Conservation (phyloP, 2,329 filamentous ascomycete genomes). For the Fusarium scirpi region DNA sequence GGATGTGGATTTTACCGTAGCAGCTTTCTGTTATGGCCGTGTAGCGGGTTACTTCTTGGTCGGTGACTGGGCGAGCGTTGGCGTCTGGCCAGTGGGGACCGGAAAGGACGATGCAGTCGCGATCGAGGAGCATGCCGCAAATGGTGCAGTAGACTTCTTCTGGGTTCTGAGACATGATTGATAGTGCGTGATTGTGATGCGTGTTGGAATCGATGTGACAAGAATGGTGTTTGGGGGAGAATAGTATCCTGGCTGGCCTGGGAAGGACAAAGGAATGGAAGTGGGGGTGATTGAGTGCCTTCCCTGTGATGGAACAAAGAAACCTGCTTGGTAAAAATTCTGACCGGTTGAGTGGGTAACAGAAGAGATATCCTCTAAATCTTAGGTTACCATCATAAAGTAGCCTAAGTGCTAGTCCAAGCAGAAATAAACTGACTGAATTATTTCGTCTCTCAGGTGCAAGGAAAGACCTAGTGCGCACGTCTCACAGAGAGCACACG, state of each 20-base stretch:
- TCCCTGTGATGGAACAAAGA: background rate
- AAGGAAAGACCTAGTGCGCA: background rate
- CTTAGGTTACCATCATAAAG: too few relatives aligned
- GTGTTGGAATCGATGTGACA: background rate
- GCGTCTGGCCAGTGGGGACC: background rate
- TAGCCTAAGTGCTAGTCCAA: too few relatives aligned
- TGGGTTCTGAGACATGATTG: background rate
- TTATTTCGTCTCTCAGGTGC: background rate
- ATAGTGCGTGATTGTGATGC: background rate
- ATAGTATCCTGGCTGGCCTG: too few relatives aligned
- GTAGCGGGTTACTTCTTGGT: background rate
- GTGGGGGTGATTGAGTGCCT: too few relatives aligned
- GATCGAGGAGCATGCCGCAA: background rate
- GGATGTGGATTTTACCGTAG: background rate
- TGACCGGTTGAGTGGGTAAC: background rate
- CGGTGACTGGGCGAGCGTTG: background rate
- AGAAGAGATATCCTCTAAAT: too few relatives aligned
- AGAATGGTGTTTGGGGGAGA: background rate
- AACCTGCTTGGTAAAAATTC: background rate
- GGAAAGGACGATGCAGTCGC: background rate
- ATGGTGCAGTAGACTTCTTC: slow-evolving; percentile 8
- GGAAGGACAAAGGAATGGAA: too few relatives aligned
- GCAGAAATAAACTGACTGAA: too few relatives aligned
- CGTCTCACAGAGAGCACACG: background rate
- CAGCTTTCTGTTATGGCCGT: rapidly evolving